Percentiles rank a stretch among this genome's conserved stretches.
These are phyloP conservation scores for Lichtheimia ornata DNA, from an alignment of 371 early-diverging fungal genomes.

Conservation along the genomic window DNA sequence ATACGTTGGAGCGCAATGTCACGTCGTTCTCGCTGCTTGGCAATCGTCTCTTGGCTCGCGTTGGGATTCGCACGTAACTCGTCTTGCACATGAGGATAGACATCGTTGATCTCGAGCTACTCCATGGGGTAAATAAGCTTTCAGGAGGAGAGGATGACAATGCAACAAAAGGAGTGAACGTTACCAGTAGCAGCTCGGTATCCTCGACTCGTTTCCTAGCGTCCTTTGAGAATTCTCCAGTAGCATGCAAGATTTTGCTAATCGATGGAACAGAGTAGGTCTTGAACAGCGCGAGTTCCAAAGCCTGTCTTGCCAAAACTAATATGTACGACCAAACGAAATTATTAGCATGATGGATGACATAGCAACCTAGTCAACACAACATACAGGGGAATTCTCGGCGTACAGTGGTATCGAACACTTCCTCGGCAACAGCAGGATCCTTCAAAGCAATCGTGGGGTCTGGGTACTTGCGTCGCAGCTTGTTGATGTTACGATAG, in stretches of 20 bases:
- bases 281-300: constrained; percentile 53
- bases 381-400: constrained; percentile 45
- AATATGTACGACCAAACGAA: too few species aligned
- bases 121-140: neutral
- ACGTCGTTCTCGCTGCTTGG: neutral
- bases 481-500: constrained; percentile 27
- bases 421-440: constrained; percentile 40
- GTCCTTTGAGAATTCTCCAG: constrained; percentile 39
- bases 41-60: neutral
- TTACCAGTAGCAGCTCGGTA: constrained; percentile 41
- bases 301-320: constrained; percentile 26
- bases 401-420: constrained; percentile 27
- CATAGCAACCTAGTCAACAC: neutral
- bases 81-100: constrained; percentile 4
- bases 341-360: neutral
- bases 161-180: neutral
- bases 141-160: neutral
- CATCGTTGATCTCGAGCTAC: constrained; percentile 7
- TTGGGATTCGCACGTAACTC: neutral
- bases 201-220: constrained; percentile 51
- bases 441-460: constrained; percentile 39
- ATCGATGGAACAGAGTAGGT: constrained; percentile 54
- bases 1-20: constrained; percentile 22
- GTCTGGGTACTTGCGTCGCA: constrained; percentile 50
- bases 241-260: constrained; percentile 45